Conservation (phyloP, 2,329 filamentous ascomycete genomes). For the Trematosphaeria pertusa region DNA sequence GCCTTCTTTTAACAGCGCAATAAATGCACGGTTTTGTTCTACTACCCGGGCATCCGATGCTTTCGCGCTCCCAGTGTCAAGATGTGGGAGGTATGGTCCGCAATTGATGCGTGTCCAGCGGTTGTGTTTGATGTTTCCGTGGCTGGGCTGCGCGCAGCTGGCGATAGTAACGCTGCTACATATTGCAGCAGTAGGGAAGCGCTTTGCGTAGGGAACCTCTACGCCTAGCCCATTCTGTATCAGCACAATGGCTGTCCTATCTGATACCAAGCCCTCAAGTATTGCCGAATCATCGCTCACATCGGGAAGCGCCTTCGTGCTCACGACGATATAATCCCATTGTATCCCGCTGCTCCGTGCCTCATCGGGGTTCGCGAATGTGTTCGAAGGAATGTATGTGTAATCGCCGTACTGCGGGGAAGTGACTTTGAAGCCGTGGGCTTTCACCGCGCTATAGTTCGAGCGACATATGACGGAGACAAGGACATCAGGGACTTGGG, state of each 20-base stretch:
- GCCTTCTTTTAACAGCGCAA: slow-evolving; percentile 64
- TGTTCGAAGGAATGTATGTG: slow-evolving; percentile 66
- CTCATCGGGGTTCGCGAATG: slow-evolving; percentile 68
- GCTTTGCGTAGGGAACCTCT: slow-evolving; percentile 68
- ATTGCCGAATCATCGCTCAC: slow-evolving; percentile 67
- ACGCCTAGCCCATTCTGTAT: slow-evolving; percentile 77
- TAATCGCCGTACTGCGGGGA: slow-evolving; percentile 74
- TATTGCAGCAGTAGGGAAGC: slow-evolving; percentile 67
- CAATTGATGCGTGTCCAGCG: slow-evolving; percentile 76
- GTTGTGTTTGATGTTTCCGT: slow-evolving; percentile 71
- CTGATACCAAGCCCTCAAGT: slow-evolving; percentile 65
- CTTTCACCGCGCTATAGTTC: slow-evolving; percentile 70
- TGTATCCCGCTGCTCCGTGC: slow-evolving; percentile 55
- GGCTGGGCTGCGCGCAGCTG: slow-evolving; percentile 69
- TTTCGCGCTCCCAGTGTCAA: slow-evolving; percentile 38
- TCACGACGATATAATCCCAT: slow-evolving; percentile 74
- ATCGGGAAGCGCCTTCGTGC: slow-evolving; percentile 74
- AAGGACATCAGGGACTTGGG: slow-evolving; percentile 62
- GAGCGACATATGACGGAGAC: slow-evolving; percentile 77
- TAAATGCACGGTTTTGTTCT: slow-evolving; percentile 58
- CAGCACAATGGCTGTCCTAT: slow-evolving; percentile 66
- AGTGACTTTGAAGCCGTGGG: slow-evolving; percentile 67
- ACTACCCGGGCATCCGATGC: slow-evolving; percentile 42
- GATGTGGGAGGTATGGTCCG: slow-evolving; percentile 67
- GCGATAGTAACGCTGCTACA: slow-evolving; percentile 74